A percentile compares a stretch with the other conserved stretches of the same genome.
These are phyloP conservation scores for Gymnopilus dilepis DNA, from an alignment of 768 basidiomycete genomes.

Conservation along the genomic window DNA sequence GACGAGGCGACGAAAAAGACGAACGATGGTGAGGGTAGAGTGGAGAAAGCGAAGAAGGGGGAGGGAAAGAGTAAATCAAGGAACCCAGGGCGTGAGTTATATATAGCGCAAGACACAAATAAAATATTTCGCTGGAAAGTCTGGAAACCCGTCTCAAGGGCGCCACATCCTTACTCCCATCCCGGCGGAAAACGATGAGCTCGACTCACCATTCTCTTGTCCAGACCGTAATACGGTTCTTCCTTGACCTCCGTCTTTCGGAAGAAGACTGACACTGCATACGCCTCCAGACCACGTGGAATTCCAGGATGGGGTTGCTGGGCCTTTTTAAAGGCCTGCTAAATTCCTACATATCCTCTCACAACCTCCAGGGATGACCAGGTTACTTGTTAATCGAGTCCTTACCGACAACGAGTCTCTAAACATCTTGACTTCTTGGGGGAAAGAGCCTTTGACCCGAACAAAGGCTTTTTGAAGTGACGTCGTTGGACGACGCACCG, in stretches of 20 bases:
- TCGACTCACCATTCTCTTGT: neutral
- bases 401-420: no score
- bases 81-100: slow-evolving; percentile 11
- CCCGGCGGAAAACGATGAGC: slow-evolving; percentile 1
- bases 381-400: neutral
- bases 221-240: neutral
- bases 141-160: neutral
- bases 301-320: slow-evolving; percentile 10
- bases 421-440: neutral
- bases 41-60: slow-evolving; percentile 6
- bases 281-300: slow-evolving; percentile 10
- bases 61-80: slow-evolving; percentile 15
- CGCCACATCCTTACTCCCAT: slow-evolving; percentile 3
- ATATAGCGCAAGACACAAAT: slow-evolving; percentile 14
- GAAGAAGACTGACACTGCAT: slow-evolving; percentile 2
- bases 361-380: slow-evolving; percentile 9
- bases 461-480: neutral
- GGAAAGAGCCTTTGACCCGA: neutral
- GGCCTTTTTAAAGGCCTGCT: slow-evolving; percentile 10
- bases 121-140: slow-evolving; percentile 6
- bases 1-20: neutral
- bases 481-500: neutral
- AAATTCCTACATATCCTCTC: slow-evolving; percentile 5
- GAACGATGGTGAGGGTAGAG: slow-evolving; percentile 1
- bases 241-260: neutral